Evolutionary conservation across 106 monocot genomes (phyloP).

Genomic region (Narthecium ossifragum): DNA sequence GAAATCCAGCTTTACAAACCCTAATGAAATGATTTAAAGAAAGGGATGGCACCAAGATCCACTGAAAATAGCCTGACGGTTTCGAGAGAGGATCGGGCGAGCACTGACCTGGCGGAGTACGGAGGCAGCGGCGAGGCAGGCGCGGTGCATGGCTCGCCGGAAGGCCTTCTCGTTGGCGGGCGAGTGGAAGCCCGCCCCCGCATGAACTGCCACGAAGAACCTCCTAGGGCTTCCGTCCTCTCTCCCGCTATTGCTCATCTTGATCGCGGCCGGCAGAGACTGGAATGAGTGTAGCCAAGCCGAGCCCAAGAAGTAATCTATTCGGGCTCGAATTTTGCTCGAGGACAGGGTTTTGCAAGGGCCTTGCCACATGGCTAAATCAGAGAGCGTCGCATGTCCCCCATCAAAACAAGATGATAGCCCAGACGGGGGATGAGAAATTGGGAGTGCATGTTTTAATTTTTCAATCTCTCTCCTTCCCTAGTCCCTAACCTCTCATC

Average conservation of each 20-base stretch:
- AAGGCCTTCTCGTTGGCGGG: slow-evolving; percentile 70
- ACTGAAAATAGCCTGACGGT: neutral
- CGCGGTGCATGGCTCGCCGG: slow-evolving; percentile 62
- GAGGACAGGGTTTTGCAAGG: no score
- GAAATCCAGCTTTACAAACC: neutral
- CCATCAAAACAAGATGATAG: no score
- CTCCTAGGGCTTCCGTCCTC: slow-evolving; percentile 28
- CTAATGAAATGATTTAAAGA: no score
- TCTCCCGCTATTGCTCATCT: neutral
- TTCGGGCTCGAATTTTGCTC: no score
- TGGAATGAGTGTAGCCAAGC: no score
- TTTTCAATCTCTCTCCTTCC: no score
- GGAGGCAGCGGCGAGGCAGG: slow-evolving; percentile 79
- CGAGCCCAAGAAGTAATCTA: no score
- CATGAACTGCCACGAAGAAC: slow-evolving; percentile 92
- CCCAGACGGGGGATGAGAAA: no score
- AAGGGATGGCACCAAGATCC: neutral
- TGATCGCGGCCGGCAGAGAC: neutral
- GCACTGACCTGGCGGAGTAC: slow-evolving; percentile 53
- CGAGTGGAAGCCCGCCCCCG: slow-evolving; percentile 90
- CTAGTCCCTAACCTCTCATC: no score
- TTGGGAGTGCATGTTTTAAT: no score
- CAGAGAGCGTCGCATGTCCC: no score
- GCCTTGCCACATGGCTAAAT: no score
- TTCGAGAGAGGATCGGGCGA: neutral